These are phyloP conservation scores for Pythium monospermum DNA, from an alignment of 352 stramenopile genomes.

Conservation along the genomic window DNA sequence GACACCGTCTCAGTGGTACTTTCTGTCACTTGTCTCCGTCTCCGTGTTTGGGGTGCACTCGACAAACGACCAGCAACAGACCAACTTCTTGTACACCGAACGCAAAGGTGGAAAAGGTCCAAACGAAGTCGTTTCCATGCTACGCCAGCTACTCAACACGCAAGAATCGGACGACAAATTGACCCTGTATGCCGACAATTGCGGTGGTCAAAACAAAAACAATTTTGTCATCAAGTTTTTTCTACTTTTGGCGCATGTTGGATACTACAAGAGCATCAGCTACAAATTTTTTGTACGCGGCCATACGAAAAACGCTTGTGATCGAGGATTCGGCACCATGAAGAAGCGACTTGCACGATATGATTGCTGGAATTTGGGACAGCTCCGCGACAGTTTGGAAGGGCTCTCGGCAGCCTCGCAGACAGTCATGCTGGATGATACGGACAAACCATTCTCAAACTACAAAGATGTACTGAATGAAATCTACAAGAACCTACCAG, in stretches of 20 bases:
- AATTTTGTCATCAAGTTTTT: constrained; percentile 11
- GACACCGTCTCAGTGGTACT: constrained; percentile 11
- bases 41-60: constrained; percentile 7
- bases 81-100: constrained; percentile 8
- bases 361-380: constrained; percentile 7
- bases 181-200: constrained; percentile 14
- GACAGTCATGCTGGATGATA: not conserved
- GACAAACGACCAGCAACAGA: not conserved
- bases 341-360: constrained; percentile 2
- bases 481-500: constrained; percentile 1
- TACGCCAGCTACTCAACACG: not conserved
- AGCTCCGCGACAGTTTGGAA: not conserved
- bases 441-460: not conserved
- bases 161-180: not conserved
- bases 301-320: constrained; percentile 15
- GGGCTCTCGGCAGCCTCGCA: not conserved
- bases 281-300: constrained; percentile 11
- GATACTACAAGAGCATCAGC: not conserved
- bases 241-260: constrained; percentile 1
- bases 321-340: constrained; percentile 7
- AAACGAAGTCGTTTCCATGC: constrained; percentile 10
- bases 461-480: not conserved
- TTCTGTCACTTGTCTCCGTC: constrained; percentile 5
- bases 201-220: constrained; percentile 17
- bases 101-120: constrained; percentile 1